phyloP scores from a whole-genome alignment of 2,329 filamentous ascomycete species.

The Diatrype stigma region DNA sequence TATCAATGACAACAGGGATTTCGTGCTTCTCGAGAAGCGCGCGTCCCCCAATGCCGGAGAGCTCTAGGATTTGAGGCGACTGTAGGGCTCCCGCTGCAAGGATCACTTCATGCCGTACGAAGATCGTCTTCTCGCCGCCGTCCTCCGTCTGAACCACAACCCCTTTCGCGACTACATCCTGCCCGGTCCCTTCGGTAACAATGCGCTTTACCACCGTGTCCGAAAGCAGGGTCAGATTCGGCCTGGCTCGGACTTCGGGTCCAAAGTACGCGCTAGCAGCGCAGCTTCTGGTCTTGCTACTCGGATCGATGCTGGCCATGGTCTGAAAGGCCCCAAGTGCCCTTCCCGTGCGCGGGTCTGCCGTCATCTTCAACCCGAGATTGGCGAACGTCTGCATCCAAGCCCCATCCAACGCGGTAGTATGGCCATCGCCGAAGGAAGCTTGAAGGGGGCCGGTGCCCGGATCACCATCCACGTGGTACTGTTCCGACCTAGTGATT shows the following conservation, averaged over 20 bases:
- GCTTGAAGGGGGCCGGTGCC: slow-evolving; percentile 33
- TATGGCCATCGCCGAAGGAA: slow-evolving; percentile 31
- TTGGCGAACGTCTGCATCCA: slow-evolving; percentile 34
- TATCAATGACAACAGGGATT: slow-evolving; percentile 35
- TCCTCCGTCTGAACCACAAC: slow-evolving; percentile 26
- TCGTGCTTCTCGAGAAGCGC: slow-evolving; percentile 36
- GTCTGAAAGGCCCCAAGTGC: slow-evolving; percentile 31
- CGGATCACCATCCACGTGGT: slow-evolving; percentile 28
- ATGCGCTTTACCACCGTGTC: slow-evolving; percentile 31
- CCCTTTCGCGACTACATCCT: slow-evolving; percentile 27
- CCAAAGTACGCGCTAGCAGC: slow-evolving; percentile 31
- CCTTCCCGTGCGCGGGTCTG: slow-evolving; percentile 28
- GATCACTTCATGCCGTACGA: slow-evolving; percentile 32
- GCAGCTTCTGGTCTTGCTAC: slow-evolving; percentile 29
- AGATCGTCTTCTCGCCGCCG: slow-evolving; percentile 10
- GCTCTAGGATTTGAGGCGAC: slow-evolving; percentile 31
- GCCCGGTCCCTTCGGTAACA: slow-evolving; percentile 19
- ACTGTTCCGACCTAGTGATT: slow-evolving; percentile 5
- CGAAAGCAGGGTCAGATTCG: slow-evolving; percentile 31
- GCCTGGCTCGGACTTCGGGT: slow-evolving; percentile 25
- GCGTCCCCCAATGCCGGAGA: slow-evolving; percentile 34
- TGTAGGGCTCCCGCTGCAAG: slow-evolving; percentile 36
- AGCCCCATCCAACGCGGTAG: slow-evolving; percentile 24
- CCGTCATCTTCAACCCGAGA: slow-evolving; percentile 28
- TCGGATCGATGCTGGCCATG: slow-evolving; percentile 26